Evolutionary conservation across 2,329 filamentous ascomycete genomes (phyloP), one percentile per base, ranked within the genome.

Genomic region (Xylariaceae sp.): DNA sequence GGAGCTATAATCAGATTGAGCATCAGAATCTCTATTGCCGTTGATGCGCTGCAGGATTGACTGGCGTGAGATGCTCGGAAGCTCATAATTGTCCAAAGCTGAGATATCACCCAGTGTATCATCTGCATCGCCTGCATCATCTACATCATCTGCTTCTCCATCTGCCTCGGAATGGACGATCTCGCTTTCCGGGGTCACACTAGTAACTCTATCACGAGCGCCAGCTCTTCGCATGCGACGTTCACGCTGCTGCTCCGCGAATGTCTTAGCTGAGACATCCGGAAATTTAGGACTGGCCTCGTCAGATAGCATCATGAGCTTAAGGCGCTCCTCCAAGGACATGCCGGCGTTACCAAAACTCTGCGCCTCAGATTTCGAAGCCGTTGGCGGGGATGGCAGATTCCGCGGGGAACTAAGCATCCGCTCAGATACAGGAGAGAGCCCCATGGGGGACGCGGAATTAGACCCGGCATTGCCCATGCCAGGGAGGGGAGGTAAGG

Each of bases 21-120:
- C 73, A 26, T 84, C 80, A 44, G 80, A 76, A 47, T 71, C 63
- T 57, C 77, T 72, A 63, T 77, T 80, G 46, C 79, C 89, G 68
- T 94, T 89, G 53, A 96, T 86, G 59, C 92, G 90, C 51, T 89
- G 86, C 64, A 97, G 76, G 63, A 97, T 97, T 0, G 91, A 96
- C 69, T 97, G 94, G 39, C 92, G 84, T 6, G 92, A 96, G 67
- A 97, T 95, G 52, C 87, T 87, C 8, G 88, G 89, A 11, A 87
- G 73, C 60, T 87, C 78, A 63, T 86, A 87, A 55, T 85, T 67
- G 64, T 80, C 76, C 54, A 85, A 70, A 8, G 78, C 73, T 51
- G 80, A 79, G 62, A 86, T 70, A 53, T 87, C 83, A 45, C 80
- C 83, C 43, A 84, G 67, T 2, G 78, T 77, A 52, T 85, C 80